Percentiles rank a stretch among this genome's conserved stretches.
Conservation (phyloP, 306 rosid species). For the Mimosa pudica region DNA sequence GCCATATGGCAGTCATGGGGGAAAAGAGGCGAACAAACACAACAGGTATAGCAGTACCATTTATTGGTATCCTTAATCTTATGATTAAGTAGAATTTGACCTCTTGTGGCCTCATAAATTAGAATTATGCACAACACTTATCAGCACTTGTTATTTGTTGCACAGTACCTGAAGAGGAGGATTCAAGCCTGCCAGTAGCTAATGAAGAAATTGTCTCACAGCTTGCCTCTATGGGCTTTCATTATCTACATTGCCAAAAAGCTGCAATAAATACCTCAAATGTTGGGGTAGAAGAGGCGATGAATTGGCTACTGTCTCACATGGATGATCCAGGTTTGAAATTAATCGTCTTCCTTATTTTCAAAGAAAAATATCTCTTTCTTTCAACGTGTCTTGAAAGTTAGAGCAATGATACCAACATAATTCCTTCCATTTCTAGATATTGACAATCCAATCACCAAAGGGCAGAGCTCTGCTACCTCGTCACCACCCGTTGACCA, state of each 20-base stretch:
- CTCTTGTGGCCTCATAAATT: constrained; percentile 5
- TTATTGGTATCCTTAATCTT: background rate
- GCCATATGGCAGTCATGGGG: background rate
- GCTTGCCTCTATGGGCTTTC: constrained; percentile 96
- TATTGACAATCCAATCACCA: constrained; percentile 64
- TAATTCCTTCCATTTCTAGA: constrained; percentile 44
- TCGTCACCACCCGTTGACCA: constrained; percentile 52
- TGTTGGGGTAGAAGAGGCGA: constrained; percentile 92
- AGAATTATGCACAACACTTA: background rate
- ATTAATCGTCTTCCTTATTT: constrained; percentile 6
- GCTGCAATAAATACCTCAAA: constrained; percentile 90
- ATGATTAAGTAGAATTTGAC: background rate
- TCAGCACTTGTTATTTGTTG: constrained; percentile 27
- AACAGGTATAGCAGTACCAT: no score
- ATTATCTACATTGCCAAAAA: constrained; percentile 78
- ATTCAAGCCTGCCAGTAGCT: constrained; percentile 47
- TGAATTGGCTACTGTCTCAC: constrained; percentile 95
- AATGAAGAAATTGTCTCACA: constrained; percentile 80
- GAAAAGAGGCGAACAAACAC: no score
- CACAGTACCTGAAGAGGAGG: constrained; percentile 59
- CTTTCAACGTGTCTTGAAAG: constrained; percentile 12
- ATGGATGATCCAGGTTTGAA: constrained; percentile 85
- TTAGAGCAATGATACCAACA: constrained; percentile 26
- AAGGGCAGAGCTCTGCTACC: constrained; percentile 41
- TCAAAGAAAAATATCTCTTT: background rate